A percentile compares a stretch with the other conserved stretches of the same genome.
phyloP scores from a whole-genome alignment of 1,284 basidiomycete genomes.

The Moesziomyces sp. region DNA sequence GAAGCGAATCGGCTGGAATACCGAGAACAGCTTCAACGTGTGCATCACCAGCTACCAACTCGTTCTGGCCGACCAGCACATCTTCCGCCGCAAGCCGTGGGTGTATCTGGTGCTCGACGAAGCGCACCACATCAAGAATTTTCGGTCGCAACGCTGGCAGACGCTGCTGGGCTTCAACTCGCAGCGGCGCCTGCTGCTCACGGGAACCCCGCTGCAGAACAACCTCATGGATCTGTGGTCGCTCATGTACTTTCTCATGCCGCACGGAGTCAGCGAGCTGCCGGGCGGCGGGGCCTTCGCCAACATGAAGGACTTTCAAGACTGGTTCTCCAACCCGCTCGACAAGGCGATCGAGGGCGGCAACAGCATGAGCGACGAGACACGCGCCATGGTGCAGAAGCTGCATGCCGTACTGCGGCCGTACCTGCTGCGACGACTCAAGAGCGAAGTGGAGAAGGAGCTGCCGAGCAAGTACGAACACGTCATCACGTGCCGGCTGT shows the following conservation, averaged over 20 bases:
- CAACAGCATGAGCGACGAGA: slow-evolving; percentile 82
- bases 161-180: slow-evolving; percentile 93
- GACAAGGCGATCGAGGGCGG: slow-evolving; percentile 94
- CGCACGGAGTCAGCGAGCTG: slow-evolving; percentile 71
- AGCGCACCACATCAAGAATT: slow-evolving; percentile 99
- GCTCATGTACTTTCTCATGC: slow-evolving; percentile 94
- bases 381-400: slow-evolving; percentile 84
- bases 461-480: slow-evolving; percentile 95
- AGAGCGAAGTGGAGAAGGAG: slow-evolving; percentile 95
- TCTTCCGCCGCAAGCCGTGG: slow-evolving; percentile 95
- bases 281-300: slow-evolving; percentile 79
- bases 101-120: slow-evolving; percentile 97
- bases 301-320: slow-evolving; percentile 90
- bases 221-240: slow-evolving; percentile 96
- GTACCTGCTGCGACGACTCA: slow-evolving; percentile 91
- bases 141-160: slow-evolving; percentile 94
- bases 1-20: slow-evolving; percentile 91
- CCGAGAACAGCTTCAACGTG: slow-evolving; percentile 91
- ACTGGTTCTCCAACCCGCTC: slow-evolving; percentile 89
- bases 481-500: slow-evolving; percentile 87
- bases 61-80: slow-evolving; percentile 86
- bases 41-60: slow-evolving; percentile 96
- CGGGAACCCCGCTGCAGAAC: slow-evolving; percentile 94
- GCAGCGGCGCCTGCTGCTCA: slow-evolving; percentile 85
- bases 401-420: slow-evolving; percentile 92